A percentile compares a stretch with the other conserved stretches of the same genome.
These are phyloP conservation scores for Stemphylium lycopersici DNA, from an alignment of 2,329 filamentous ascomycete species.

Conservation along the genomic window DNA sequence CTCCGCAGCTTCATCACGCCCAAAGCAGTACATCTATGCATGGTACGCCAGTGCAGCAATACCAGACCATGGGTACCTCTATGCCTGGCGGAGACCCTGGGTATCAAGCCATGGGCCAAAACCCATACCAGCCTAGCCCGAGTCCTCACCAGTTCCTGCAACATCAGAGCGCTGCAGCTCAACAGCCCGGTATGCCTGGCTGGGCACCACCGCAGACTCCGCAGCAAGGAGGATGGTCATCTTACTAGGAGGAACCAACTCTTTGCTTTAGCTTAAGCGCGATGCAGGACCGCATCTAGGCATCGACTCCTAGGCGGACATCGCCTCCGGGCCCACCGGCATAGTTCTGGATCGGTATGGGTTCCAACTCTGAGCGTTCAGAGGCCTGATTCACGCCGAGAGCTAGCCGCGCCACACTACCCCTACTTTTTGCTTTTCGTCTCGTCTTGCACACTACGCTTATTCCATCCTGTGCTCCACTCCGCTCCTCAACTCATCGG, in stretches of 20 bases:
- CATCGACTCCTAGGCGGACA: neutral
- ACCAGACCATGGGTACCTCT: constrained; percentile 51
- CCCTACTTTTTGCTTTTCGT: constrained; percentile 15
- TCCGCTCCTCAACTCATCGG: constrained; percentile 17
- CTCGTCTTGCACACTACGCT: constrained; percentile 40
- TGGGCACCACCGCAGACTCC: constrained; percentile 55
- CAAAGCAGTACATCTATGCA: constrained; percentile 53
- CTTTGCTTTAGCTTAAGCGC: neutral
- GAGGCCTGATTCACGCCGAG: neutral
- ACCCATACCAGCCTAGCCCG: constrained; percentile 57
- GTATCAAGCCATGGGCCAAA: constrained; percentile 56
- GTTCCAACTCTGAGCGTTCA: neutral
- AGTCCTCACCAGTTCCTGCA: constrained; percentile 56
- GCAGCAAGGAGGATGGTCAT: constrained; percentile 48
- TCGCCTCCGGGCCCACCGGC: neutral
- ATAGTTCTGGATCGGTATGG: neutral
- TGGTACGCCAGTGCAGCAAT: constrained; percentile 52
- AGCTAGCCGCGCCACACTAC: neutral
- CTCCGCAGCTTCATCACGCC: constrained; percentile 55
- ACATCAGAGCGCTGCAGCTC: constrained; percentile 50
- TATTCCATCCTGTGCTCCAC: constrained; percentile 7
- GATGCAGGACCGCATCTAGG: neutral
- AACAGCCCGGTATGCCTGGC: constrained; percentile 60
- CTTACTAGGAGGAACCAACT: constrained; percentile 30
- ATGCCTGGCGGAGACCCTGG: constrained; percentile 34